These are phyloP conservation scores for Syzygium syzygioides DNA, from an alignment of 441 rosid genomes.

Conservation along the genomic window DNA sequence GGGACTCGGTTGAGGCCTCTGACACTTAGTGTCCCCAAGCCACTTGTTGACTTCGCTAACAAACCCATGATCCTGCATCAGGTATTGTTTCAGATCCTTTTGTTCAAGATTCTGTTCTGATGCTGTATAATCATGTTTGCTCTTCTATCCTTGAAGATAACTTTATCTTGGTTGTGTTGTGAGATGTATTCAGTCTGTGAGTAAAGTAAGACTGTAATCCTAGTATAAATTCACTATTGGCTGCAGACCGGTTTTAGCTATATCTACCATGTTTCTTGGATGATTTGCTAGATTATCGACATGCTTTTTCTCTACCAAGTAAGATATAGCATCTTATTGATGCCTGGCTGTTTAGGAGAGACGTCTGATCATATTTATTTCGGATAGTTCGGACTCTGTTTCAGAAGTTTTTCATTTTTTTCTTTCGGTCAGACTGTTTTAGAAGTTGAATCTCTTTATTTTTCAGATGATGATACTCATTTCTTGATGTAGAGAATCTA, in stretches of 20 bases:
- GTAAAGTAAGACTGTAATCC: background rate
- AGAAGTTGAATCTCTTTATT: background rate
- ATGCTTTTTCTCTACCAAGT: background rate
- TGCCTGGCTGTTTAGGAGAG: background rate
- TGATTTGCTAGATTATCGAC: background rate
- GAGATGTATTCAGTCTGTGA: background rate
- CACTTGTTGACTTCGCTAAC: slow-evolving; percentile 95
- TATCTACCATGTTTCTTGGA: background rate
- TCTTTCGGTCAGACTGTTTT: background rate
- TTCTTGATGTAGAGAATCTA: background rate
- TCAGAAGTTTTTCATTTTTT: background rate
- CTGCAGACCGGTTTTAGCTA: background rate
- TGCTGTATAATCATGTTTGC: background rate
- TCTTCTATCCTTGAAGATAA: background rate
- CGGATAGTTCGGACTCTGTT: background rate
- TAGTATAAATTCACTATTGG: background rate
- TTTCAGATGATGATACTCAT: background rate
- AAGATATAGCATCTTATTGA: background rate
- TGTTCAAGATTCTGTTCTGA: background rate
- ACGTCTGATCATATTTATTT: background rate
- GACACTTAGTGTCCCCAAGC: slow-evolving; percentile 95
- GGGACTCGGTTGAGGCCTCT: slow-evolving; percentile 96
- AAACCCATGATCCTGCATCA: slow-evolving; percentile 99
- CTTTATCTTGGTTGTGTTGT: background rate
- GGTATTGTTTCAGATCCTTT: slow-evolving; percentile 30